Evolutionary conservation across 2,329 filamentous ascomycete genomes (phyloP).

Genomic region (Fusarium sp.): DNA sequence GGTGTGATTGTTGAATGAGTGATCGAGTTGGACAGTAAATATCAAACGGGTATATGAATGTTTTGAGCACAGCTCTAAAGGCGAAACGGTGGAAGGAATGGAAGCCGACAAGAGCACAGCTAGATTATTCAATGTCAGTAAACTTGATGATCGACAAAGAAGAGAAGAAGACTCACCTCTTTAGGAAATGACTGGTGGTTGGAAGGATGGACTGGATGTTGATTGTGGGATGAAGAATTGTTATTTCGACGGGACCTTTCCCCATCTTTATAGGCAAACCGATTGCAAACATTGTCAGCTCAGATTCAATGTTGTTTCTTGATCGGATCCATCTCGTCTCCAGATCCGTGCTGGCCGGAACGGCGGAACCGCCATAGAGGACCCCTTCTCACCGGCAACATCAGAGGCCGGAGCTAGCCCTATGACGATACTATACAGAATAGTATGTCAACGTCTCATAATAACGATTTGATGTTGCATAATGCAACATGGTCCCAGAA

Average conservation of each 20-base stretch:
- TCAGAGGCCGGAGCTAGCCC: slow-evolving; percentile 15
- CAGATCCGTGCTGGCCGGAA: slow-evolving; percentile 8
- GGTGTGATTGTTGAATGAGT: slow-evolving; percentile 8
- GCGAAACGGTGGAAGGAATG: slow-evolving; percentile 29
- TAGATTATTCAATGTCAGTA: neutral
- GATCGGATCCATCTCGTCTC: slow-evolving; percentile 1
- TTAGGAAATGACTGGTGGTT: slow-evolving; percentile 39
- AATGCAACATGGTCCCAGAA: slow-evolving; percentile 3
- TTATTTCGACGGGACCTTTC: neutral
- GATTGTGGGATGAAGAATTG: slow-evolving; percentile 7
- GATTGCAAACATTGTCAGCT: neutral
- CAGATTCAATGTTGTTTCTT: neutral
- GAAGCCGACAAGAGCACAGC: slow-evolving; percentile 39
- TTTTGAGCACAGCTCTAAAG: slow-evolving; percentile 42
- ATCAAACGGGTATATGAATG: slow-evolving; percentile 21
- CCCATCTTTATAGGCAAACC: slow-evolving; percentile 19
- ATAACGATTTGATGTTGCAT: neutral
- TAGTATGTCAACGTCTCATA: neutral
- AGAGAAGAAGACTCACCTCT: slow-evolving; percentile 22
- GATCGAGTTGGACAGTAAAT: slow-evolving; percentile 17
- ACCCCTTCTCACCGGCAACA: slow-evolving; percentile 31
- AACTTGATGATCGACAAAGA: neutral
- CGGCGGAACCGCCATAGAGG: neutral
- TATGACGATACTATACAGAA: neutral
- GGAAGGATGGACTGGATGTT: slow-evolving; percentile 16